Conservation (phyloP, 257 asterid species). For the Rehmannia glutinosa region DNA sequence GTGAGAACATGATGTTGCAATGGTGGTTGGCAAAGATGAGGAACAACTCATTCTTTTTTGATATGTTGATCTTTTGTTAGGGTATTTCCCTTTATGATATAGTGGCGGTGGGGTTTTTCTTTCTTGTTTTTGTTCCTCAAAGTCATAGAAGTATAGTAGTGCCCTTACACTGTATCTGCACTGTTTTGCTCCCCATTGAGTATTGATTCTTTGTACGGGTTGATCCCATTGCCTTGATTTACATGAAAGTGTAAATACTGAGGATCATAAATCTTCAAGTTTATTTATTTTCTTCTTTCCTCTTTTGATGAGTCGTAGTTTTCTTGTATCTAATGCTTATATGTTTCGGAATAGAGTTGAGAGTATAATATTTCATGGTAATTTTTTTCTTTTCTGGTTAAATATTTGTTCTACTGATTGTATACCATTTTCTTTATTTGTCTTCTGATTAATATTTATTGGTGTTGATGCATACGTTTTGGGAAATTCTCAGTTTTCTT, state of each 20-base stretch:
- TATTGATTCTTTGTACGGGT: conserved; percentile 22
- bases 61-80: conserved; percentile 26
- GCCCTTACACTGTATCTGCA: background rate
- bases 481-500: no score
- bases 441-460: background rate
- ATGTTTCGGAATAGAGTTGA: background rate
- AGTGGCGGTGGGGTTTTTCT: conserved; percentile 16
- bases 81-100: background rate
- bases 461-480: background rate
- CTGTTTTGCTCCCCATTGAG: conserved; percentile 15
- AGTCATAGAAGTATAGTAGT: background rate
- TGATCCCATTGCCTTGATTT: conserved; percentile 21
- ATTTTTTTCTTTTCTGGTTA: conserved; percentile 15
- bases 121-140: conserved; percentile 1
- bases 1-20: conserved; percentile 63
- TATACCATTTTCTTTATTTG: no score
- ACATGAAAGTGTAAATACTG: conserved; percentile 9
- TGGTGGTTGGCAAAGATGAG: conserved; percentile 72
- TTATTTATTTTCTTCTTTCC: no score
- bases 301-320: background rate
- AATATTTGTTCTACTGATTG: background rate
- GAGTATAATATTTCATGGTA: conserved; percentile 1
- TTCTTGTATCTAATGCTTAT: background rate
- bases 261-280: no score
- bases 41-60: conserved; percentile 56